Conservation (phyloP, 73 alveolate genomes). For the Tetrahymena malaccensis region DNA sequence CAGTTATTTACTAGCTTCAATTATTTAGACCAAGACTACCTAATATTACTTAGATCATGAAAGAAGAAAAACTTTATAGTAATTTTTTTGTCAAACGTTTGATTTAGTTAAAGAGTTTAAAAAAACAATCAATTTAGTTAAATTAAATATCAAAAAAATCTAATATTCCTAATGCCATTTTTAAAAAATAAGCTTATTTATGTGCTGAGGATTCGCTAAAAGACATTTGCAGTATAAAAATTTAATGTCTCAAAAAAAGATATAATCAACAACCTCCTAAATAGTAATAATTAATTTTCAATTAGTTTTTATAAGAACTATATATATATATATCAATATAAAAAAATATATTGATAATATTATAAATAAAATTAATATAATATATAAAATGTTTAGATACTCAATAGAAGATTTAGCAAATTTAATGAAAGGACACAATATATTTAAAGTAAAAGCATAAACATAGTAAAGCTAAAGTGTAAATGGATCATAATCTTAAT, state of each 20-base stretch:
- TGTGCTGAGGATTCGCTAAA: background rate
- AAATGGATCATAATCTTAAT: background rate
- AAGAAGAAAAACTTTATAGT: background rate
- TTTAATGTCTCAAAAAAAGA: background rate
- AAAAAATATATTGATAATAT: background rate
- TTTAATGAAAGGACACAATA: background rate
- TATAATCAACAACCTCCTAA: background rate
- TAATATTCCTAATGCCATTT: too few relatives aligned
- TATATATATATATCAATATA: too few relatives aligned
- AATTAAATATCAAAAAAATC: too few relatives aligned
- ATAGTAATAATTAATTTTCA: background rate
- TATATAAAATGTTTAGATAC: background rate
- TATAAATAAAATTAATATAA: background rate
- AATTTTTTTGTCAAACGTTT: background rate
- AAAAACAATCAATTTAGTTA: too few relatives aligned
- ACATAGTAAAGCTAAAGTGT: background rate
- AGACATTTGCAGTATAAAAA: background rate
- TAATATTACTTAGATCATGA: background rate
- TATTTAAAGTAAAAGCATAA: background rate
- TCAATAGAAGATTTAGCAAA: background rate
- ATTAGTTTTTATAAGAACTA: background rate
- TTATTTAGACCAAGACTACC: background rate
- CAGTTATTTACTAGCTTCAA: background rate
- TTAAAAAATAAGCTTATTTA: background rate
- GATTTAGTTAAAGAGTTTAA: background rate